Conservation (phyloP, 2,329 filamentous ascomycete genomes). For the Penicillium sp. region DNA sequence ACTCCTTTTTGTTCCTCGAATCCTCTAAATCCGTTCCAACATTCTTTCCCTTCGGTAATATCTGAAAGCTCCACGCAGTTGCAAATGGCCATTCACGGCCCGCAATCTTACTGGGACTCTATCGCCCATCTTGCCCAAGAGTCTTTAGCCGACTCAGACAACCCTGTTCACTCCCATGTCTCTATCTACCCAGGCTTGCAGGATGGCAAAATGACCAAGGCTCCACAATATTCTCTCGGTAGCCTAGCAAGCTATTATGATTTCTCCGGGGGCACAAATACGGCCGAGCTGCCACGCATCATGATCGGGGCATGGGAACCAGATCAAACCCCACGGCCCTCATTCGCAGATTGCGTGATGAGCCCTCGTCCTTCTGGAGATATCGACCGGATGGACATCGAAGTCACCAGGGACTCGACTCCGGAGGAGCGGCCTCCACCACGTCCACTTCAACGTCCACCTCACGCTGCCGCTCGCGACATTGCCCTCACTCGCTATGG, state of each 20-base stretch:
- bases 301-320: background rate
- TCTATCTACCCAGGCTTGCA: background rate
- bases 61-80: background rate
- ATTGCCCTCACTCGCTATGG: background rate
- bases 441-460: too few relatives aligned
- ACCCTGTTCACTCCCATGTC: background rate
- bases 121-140: background rate
- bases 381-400: background rate
- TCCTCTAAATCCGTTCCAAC: background rate
- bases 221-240: background rate
- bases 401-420: background rate
- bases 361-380: background rate
- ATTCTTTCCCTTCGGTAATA: background rate
- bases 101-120: background rate
- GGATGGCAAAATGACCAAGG: background rate
- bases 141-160: background rate
- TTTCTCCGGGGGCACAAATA: background rate
- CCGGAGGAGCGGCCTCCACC: background rate
- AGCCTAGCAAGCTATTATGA: background rate
- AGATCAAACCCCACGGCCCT: background rate
- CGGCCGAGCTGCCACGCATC: background rate
- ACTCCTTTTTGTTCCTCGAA: background rate
- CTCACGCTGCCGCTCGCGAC: background rate
- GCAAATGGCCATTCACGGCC: background rate
- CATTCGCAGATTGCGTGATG: background rate